Percentiles rank a stretch among this genome's conserved stretches.
These are phyloP conservation scores for Tulasnella sp. DNA, from an alignment of 768 basidiomycete species.

Conservation along the genomic window DNA sequence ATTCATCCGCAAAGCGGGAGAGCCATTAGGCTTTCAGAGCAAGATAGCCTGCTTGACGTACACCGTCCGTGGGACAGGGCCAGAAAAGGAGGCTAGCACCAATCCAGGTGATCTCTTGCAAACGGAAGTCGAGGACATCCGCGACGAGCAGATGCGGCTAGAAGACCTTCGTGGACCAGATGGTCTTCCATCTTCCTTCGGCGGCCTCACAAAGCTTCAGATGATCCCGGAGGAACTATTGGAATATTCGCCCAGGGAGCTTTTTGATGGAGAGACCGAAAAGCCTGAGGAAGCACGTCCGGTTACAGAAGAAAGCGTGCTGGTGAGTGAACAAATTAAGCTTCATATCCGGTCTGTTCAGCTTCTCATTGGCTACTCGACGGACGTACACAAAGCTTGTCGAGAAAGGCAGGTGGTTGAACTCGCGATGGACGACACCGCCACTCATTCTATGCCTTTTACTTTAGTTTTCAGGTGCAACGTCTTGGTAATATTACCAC, in stretches of 20 bases:
- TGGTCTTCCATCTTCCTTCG: neutral
- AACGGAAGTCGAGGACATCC: neutral
- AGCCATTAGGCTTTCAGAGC: neutral
- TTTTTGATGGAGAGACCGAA: neutral
- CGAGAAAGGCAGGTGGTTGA: neutral
- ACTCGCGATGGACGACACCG: neutral
- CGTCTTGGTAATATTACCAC: neutral
- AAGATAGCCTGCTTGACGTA: constrained; percentile 1
- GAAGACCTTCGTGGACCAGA: constrained; percentile 12
- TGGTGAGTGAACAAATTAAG: neutral
- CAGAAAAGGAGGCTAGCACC: neutral
- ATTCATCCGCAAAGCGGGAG: constrained; percentile 4
- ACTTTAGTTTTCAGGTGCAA: neutral
- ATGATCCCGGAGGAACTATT: neutral
- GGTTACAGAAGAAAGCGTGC: neutral
- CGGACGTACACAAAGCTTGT: neutral
- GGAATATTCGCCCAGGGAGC: neutral
- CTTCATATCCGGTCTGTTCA: neutral
- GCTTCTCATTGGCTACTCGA: neutral
- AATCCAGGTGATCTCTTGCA: neutral
- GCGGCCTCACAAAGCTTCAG: neutral
- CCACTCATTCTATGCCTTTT: neutral
- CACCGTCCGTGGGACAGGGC: neutral
- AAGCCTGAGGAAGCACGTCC: neutral
- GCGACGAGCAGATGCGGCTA: neutral